Evolutionary conservation across 495 filamentous ascomycete species (phyloP).

Genomic region (Oidiodendron maius): DNA sequence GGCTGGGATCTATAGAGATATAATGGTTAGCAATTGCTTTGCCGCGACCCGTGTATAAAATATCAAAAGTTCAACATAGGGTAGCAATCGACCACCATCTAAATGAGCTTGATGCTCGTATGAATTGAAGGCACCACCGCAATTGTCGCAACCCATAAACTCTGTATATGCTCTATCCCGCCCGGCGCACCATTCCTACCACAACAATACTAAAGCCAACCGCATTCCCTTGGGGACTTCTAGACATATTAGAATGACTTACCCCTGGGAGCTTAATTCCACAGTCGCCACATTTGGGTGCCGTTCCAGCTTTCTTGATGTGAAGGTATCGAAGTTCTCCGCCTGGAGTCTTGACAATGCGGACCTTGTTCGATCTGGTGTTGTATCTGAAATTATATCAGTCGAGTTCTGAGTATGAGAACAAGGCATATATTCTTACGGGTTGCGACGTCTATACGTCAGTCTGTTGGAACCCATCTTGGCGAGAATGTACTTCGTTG

Average conservation of each 20-base stretch:
- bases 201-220: too few relatives aligned
- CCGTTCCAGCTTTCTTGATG: constrained; percentile 96
- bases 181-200: too few relatives aligned
- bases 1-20: constrained; percentile 69
- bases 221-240: neutral
- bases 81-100: too few relatives aligned
- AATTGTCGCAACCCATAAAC: too few relatives aligned
- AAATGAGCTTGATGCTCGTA: too few relatives aligned
- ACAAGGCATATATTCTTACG: constrained; percentile 53
- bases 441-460: constrained; percentile 81
- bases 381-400: constrained; percentile 62
- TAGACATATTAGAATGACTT: constrained; percentile 53
- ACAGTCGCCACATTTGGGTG: constrained; percentile 98
- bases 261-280: constrained; percentile 91
- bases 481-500: constrained; percentile 32
- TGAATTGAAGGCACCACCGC: too few relatives aligned
- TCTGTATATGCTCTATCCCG: too few relatives aligned
- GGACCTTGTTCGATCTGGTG: constrained; percentile 93
- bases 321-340: constrained; percentile 91
- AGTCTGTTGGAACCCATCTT: constrained; percentile 67
- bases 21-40: constrained; percentile 14
- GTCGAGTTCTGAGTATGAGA: neutral
- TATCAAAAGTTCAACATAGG: too few relatives aligned
- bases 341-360: constrained; percentile 93
- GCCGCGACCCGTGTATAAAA: too few relatives aligned